Conservation (phyloP, 305 asterid species). For the Solanum hybrid region DNA sequence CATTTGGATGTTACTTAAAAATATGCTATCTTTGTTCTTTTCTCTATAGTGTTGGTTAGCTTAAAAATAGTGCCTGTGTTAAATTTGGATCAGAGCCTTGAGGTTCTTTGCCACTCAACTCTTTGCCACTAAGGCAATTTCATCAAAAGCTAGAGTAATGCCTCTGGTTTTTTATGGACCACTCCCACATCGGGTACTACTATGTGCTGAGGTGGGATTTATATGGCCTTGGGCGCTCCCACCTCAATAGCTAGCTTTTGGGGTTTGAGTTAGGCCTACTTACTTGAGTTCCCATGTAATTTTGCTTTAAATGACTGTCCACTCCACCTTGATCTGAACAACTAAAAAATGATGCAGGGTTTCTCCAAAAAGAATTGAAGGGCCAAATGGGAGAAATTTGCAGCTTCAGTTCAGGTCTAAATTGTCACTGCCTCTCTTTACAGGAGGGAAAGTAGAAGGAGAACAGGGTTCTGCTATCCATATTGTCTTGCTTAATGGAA, state of each 20-base stretch:
- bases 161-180: neutral
- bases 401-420: conserved; percentile 17
- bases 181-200: neutral
- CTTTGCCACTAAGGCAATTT: neutral
- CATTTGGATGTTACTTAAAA: neutral
- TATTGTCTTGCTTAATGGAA: conserved; percentile 38
- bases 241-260: neutral
- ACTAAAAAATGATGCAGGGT: conserved; percentile 7
- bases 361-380: conserved; percentile 23
- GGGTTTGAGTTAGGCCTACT: neutral
- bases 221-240: neutral
- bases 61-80: neutral
- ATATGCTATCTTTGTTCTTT: neutral
- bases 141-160: neutral
- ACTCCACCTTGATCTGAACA: neutral
- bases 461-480: conserved; percentile 49
- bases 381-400: conserved; percentile 20
- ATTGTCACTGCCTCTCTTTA: conserved; percentile 37
- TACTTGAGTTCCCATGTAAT: neutral
- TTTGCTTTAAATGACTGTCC: neutral
- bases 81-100: neutral
- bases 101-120: neutral
- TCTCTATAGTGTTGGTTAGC: neutral
- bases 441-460: conserved; percentile 58
- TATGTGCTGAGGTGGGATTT: neutral